Percentiles rank a stretch among this genome's conserved stretches.
phyloP scores from a whole-genome alignment of 1,139 yeast species.

The Lodderomyces metapsilosis region DNA sequence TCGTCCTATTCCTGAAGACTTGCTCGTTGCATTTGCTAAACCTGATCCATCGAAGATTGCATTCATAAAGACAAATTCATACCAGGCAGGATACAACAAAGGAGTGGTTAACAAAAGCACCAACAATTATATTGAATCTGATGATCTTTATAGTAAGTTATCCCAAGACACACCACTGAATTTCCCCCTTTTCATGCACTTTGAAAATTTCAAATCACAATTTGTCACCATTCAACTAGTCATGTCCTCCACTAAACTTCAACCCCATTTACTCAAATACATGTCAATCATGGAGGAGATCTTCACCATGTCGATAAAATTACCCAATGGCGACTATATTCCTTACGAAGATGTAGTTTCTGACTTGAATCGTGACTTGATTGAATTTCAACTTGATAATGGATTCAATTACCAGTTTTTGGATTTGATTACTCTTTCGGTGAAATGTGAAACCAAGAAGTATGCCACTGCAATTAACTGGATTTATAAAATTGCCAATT shows the following conservation, averaged over 20 bases:
- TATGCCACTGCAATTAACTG: constrained; percentile 73
- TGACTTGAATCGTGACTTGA: constrained; percentile 68
- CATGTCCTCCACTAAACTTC: constrained; percentile 62
- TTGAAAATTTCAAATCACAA: constrained; percentile 77
- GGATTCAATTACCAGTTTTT: constrained; percentile 62
- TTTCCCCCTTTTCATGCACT: constrained; percentile 71
- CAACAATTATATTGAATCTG: constrained; percentile 19
- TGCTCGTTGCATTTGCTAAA: constrained; percentile 57
- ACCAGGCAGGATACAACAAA: constrained; percentile 44
- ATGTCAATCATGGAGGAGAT: constrained; percentile 62
- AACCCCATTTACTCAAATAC: constrained; percentile 59
- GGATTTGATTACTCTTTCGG: constrained; percentile 61
- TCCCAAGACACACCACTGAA: constrained; percentile 41
- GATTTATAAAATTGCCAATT: constrained; percentile 64
- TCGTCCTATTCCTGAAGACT: constrained; percentile 66
- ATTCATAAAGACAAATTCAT: constrained; percentile 70
- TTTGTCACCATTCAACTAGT: constrained; percentile 72
- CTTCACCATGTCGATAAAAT: constrained; percentile 68
- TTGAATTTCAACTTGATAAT: constrained; percentile 54
- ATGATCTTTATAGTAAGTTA: constrained; percentile 28
- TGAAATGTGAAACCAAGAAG: constrained; percentile 62
- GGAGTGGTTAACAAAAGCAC: constrained; percentile 16
- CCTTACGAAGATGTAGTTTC: constrained; percentile 76
- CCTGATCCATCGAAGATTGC: constrained; percentile 77
- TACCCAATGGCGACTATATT: constrained; percentile 58